Base-by-base conservation (phyloP, 805 yeast species). In the Saccharomycopsis guyanensis region DNA sequence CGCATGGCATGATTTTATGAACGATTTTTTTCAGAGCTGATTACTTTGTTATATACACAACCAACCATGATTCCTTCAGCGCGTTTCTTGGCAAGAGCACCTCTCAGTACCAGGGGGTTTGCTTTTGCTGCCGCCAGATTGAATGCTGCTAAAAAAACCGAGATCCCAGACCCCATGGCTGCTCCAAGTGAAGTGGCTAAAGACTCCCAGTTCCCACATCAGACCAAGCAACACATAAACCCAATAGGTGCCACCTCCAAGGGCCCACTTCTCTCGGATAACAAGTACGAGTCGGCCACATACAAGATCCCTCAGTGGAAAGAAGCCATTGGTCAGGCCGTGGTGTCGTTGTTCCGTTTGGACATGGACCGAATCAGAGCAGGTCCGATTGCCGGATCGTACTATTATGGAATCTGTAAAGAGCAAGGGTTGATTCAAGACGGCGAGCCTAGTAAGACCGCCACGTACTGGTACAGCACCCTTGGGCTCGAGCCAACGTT, bases 341-440 rank as follows among this genome's bases (percentile, higher is more conserved):
- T 82, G 19, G 73, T 84, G 46, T 68, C 73, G 3, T 40, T 62
- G 0, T 80, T 91, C 60, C 71, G 77, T 53, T 68, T 91, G 48
- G 96, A 91, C 63, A 87, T 91, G 94, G 97, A 91, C 68, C 77
- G 77, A 53, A 75, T 89, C 33, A 76, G 97, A 59, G 84, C 97
- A 0, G 97, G 97, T 23, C 88, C 97, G 1, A 81, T 91, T 53
- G 96, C 96, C 3, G 97, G 97, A 6, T 82, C 89, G 2, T 72
- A 75, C 47, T 93, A 89, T 65, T 84, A 86, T 59, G 87, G 84
- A 42, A 80, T 84, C 63, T 88, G 96, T 66, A 87, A 87, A 62
- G 75, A 70, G 38, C 97, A 88, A 65, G 96, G 86, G 3, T 64
- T 85, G 56, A 84, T 76, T 62, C 82, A 74, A 53, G 85, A 82